Evolutionary conservation across 2,329 filamentous ascomycete species (phyloP).

Genomic region (Xylariaceae sp.): DNA sequence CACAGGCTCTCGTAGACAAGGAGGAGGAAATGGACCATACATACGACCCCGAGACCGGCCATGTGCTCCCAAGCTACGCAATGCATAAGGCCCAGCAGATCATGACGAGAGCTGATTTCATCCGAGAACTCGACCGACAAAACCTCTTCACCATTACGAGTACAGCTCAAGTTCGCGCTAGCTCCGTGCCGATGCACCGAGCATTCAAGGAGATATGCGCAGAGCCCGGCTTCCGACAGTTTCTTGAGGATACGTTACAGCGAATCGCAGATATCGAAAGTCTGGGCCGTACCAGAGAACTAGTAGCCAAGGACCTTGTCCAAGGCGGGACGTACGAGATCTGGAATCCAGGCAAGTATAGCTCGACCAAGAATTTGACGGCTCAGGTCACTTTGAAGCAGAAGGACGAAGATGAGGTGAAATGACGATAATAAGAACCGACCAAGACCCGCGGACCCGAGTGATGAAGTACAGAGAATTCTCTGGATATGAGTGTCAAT

Average conservation of each 20-base stretch:
- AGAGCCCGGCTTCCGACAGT: slow-evolving; percentile 78
- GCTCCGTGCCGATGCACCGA: slow-evolving; percentile 94
- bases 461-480: not conserved
- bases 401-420: slow-evolving; percentile 51
- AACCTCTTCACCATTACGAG: slow-evolving; percentile 96
- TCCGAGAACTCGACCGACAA: slow-evolving; percentile 87
- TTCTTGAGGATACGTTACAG: slow-evolving; percentile 81
- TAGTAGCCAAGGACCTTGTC: slow-evolving; percentile 94
- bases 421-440: slow-evolving; percentile 30
- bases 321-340: slow-evolving; percentile 82
- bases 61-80: slow-evolving; percentile 80
- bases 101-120: slow-evolving; percentile 96
- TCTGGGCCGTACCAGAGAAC: slow-evolving; percentile 88
- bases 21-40: slow-evolving; percentile 70
- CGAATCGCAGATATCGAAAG: slow-evolving; percentile 93
- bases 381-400: slow-evolving; percentile 52
- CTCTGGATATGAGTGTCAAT: not conserved
- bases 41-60: slow-evolving; percentile 71
- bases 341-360: slow-evolving; percentile 43
- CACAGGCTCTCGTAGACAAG: slow-evolving; percentile 85
- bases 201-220: slow-evolving; percentile 87
- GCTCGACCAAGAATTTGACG: too few species aligned
- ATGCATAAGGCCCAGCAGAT: slow-evolving; percentile 86
- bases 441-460: not conserved
- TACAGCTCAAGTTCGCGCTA: slow-evolving; percentile 84